phyloP scores from a whole-genome alignment of 148 eudicot genomes.

The Fallopia convolvulus region DNA sequence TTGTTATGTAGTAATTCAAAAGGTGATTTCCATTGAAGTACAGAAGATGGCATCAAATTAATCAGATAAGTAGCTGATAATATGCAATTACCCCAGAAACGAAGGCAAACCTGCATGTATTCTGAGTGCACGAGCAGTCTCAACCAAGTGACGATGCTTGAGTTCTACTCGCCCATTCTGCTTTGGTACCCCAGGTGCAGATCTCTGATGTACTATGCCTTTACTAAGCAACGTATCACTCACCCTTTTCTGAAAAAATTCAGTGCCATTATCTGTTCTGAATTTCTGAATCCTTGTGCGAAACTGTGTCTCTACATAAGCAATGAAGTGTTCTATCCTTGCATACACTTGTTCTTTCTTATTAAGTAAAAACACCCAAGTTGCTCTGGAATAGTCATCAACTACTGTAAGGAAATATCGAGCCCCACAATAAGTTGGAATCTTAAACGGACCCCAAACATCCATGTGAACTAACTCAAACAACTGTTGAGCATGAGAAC shows the following conservation, averaged over 20 bases:
- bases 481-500: not conserved
- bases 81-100: too few species aligned
- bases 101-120: not conserved
- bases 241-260: not conserved
- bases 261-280: conserved; percentile 8
- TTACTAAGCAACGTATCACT: not conserved
- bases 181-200: not conserved
- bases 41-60: not conserved
- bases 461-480: not conserved
- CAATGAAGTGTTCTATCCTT: not conserved
- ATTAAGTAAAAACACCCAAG: not conserved
- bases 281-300: not conserved
- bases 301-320: not conserved
- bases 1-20: too few species aligned
- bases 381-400: not conserved
- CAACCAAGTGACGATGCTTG: conserved; percentile 5
- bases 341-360: not conserved
- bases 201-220: not conserved
- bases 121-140: not conserved
- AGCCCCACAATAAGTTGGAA: not conserved
- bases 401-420: not conserved
- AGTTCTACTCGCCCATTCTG: conserved; percentile 10
- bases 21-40: too few species aligned
- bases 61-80: too few species aligned
- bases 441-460: not conserved